phyloP scores from a whole-genome alignment of 2,329 filamentous ascomycete genomes.

The Arachnomyces sp. region DNA sequence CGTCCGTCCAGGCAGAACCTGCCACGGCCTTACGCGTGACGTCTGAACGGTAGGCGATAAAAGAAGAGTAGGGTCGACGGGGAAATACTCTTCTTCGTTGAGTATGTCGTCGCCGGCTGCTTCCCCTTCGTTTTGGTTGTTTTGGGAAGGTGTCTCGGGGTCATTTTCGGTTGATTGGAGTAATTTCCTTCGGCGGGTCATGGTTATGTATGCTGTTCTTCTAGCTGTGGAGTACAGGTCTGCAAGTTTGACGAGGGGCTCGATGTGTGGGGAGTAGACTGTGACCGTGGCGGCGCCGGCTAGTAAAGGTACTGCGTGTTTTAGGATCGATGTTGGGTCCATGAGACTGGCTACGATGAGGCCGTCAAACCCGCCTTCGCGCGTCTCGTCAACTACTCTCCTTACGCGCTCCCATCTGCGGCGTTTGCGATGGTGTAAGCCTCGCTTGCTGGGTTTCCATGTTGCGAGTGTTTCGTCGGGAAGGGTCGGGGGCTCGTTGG shows the following conservation, averaged over 20 bases:
- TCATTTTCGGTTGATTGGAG: background rate
- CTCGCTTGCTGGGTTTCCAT: constrained; percentile 74
- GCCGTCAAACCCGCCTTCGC: constrained; percentile 70
- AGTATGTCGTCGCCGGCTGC: constrained; percentile 17
- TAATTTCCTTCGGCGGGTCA: constrained; percentile 23
- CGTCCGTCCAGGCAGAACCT: constrained; percentile 83
- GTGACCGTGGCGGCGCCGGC: constrained; percentile 75
- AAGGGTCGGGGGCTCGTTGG: constrained; percentile 52
- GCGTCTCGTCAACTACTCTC: constrained; percentile 64
- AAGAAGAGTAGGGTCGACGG: constrained; percentile 75
- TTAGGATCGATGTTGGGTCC: constrained; percentile 68
- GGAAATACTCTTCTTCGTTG: constrained; percentile 60
- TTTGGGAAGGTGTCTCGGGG: constrained; percentile 33
- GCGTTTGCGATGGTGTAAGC: constrained; percentile 81
- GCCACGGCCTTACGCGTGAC: constrained; percentile 69
- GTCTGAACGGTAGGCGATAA: constrained; percentile 75
- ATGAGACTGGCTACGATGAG: constrained; percentile 75
- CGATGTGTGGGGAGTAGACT: constrained; percentile 73
- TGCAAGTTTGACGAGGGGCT: constrained; percentile 66
- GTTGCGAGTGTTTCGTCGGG: constrained; percentile 53
- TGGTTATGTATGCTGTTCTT: constrained; percentile 59
- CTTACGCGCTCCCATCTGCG: constrained; percentile 68
- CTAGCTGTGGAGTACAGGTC: constrained; percentile 79
- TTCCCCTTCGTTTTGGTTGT: background rate
- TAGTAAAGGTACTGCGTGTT: constrained; percentile 68